These are phyloP conservation scores for Coix lacrymajobi DNA, from an alignment of 176 grass and related monocot species.

Conservation along the genomic window DNA sequence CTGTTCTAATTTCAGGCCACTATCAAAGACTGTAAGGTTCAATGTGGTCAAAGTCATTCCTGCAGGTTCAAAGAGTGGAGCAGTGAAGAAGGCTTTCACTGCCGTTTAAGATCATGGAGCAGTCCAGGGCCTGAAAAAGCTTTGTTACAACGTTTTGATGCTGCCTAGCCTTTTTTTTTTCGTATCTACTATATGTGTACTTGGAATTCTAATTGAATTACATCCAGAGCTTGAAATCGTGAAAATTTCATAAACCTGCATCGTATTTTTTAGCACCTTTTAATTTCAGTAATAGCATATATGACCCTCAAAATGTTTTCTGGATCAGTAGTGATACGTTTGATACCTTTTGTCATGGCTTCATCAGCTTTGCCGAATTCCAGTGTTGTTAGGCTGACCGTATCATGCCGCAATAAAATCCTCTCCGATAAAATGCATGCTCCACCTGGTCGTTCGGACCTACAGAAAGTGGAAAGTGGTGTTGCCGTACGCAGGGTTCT, in stretches of 20 bases:
- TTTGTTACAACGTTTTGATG: background rate
- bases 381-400: background rate
- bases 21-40: conserved; percentile 36
- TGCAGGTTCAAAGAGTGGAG: conserved; percentile 30
- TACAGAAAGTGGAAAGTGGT: no score
- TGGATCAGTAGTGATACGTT: background rate
- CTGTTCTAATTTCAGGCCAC: conserved; percentile 9
- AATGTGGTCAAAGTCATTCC: conserved; percentile 40
- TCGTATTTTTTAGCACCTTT: background rate
- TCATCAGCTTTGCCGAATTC: background rate
- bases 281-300: background rate
- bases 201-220: background rate
- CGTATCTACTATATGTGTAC: background rate
- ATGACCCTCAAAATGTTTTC: background rate
- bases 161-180: background rate
- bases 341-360: background rate
- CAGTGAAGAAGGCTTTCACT: conserved; percentile 31
- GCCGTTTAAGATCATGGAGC: background rate
- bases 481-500: no score
- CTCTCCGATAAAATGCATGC: background rate
- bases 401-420: background rate
- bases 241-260: background rate
- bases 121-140: background rate
- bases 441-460: background rate
- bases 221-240: background rate